Evolutionary conservation across 257 asterid genomes (phyloP), one percentile per base, ranked within the genome.

Genomic region (Mentha longifolia): DNA sequence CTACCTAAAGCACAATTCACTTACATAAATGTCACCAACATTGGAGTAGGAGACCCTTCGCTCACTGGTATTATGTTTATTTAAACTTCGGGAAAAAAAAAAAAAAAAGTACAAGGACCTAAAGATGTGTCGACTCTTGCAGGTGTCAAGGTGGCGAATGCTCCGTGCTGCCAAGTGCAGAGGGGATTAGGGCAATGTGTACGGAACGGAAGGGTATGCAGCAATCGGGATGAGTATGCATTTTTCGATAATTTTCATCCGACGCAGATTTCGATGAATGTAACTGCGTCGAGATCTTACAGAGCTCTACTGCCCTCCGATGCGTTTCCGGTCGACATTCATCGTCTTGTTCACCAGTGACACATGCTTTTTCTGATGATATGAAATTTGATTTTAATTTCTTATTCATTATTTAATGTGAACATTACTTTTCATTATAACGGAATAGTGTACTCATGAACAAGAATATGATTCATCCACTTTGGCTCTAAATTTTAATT

Each of bases 211-310:
- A 25, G 4, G 9, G 82, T 79, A 15, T 86, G 92, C 65, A 51
- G 58, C 3, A 67, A 79, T 30, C 74, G 86, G 16, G 12, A 59
- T 2, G 52, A 63, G 61, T 77, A 78, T 16, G 13, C 25, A 0
- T 80, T 65, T 39, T 86, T n/a, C 19, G 86, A 86, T 19, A 69
- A 71, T 8, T 62, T 61, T 22, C 88, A 86, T 71, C 73, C 84
- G 0, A 81, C 88, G 3, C 75, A 67, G 54, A 15, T 59, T 5
- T 42, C 50, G 13, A 61, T 57, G 39, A 5, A 0, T 0, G 43
- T 1, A 8, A 35, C 77, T 2, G 74, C 86, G 7, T 15, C 61
- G 6, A 81, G 90, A 69, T 61, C 85, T 13, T 79, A 77, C 69
- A 59, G 0, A 0, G 75, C 84, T 9, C 22, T 61, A 0, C 5